A percentile compares a stretch with the other conserved stretches of the same genome.
Evolutionary conservation across 441 rosid species (phyloP).

Genomic region (Adansonia rubrostipa): DNA sequence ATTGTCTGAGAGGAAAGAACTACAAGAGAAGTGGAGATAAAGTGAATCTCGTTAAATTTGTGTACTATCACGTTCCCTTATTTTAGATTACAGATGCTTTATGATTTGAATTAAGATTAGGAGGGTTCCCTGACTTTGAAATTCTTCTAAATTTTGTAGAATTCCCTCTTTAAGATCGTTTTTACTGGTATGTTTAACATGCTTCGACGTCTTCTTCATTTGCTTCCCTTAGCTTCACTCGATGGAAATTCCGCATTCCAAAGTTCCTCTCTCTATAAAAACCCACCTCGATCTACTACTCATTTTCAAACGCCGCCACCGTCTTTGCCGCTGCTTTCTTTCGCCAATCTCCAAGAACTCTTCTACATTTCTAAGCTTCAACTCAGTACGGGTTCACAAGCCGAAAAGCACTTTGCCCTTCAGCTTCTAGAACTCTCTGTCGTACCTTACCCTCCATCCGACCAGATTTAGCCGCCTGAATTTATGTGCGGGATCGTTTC

Average conservation of each 20-base stretch:
- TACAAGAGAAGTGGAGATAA: slow-evolving; percentile 91
- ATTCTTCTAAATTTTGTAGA: slow-evolving; percentile 33
- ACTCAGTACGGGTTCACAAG: slow-evolving; percentile 51
- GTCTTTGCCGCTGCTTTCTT: slow-evolving; percentile 36
- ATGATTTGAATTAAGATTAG: slow-evolving; percentile 20
- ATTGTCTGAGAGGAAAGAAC: slow-evolving; percentile 90
- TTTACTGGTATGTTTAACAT: slow-evolving; percentile 15
- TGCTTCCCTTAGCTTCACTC: slow-evolving; percentile 86
- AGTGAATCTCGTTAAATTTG: slow-evolving; percentile 27
- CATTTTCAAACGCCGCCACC: slow-evolving; percentile 11
- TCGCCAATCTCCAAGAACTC: slow-evolving; percentile 55
- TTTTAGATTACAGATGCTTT: slow-evolving; percentile 10
- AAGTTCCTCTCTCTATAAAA: slow-evolving; percentile 45
- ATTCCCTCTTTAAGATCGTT: neutral
- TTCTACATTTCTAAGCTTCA: slow-evolving; percentile 72
- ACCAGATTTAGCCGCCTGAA: slow-evolving; percentile 63
- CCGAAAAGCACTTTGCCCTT: slow-evolving; percentile 70
- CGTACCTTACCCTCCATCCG: slow-evolving; percentile 72
- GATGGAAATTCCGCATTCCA: slow-evolving; percentile 72
- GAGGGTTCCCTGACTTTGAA: slow-evolving; percentile 29
- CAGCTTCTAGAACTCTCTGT: slow-evolving; percentile 67
- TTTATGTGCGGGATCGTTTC: slow-evolving; percentile 69
- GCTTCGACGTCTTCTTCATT: slow-evolving; percentile 55
- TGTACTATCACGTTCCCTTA: slow-evolving; percentile 18
- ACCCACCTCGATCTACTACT: slow-evolving; percentile 17